phyloP scores from a whole-genome alignment of 805 yeast species.

The Clavispora carvajalis region DNA sequence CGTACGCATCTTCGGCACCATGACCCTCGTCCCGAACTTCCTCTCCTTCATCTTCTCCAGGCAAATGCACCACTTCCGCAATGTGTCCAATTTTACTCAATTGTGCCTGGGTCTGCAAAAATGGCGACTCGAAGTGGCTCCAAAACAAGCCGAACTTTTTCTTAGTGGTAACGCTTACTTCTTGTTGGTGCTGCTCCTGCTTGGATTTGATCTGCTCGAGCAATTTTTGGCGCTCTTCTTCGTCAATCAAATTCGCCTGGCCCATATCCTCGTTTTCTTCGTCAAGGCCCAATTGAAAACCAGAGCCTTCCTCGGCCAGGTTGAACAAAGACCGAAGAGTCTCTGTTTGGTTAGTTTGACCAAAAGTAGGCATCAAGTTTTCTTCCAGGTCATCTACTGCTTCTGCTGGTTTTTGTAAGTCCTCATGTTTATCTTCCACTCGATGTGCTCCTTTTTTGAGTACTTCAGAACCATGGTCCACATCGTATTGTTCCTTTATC shows the following conservation, averaged over 20 bases:
- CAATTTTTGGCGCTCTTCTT: slow-evolving; percentile 19
- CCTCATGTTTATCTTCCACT: neutral
- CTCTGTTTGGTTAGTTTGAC: slow-evolving; percentile 46
- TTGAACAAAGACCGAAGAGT: slow-evolving; percentile 57
- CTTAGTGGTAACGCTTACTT: slow-evolving; percentile 8
- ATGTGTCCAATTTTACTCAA: slow-evolving; percentile 49
- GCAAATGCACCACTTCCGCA: slow-evolving; percentile 26
- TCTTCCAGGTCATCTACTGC: slow-evolving; percentile 14
- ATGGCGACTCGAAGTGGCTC: slow-evolving; percentile 80
- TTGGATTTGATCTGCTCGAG: slow-evolving; percentile 28
- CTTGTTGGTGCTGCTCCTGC: slow-evolving; percentile 22
- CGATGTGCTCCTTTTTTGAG: slow-evolving; percentile 2
- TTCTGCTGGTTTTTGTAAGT: neutral
- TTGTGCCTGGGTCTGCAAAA: slow-evolving; percentile 79
- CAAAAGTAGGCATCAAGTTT: slow-evolving; percentile 55
- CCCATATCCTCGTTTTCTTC: slow-evolving; percentile 20
- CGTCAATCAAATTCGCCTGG: slow-evolving; percentile 5
- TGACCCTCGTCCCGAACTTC: slow-evolving; percentile 26
- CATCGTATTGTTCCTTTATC: slow-evolving; percentile 20
- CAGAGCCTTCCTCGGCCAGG: slow-evolving; percentile 19
- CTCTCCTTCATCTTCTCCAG: slow-evolving; percentile 28
- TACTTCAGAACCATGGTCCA: slow-evolving; percentile 17
- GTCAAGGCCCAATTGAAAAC: slow-evolving; percentile 37
- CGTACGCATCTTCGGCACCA: slow-evolving; percentile 49
- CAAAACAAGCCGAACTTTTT: slow-evolving; percentile 59